phyloP scores from a whole-genome alignment of 768 basidiomycete genomes.

The Leccinum subtestaceum region DNA sequence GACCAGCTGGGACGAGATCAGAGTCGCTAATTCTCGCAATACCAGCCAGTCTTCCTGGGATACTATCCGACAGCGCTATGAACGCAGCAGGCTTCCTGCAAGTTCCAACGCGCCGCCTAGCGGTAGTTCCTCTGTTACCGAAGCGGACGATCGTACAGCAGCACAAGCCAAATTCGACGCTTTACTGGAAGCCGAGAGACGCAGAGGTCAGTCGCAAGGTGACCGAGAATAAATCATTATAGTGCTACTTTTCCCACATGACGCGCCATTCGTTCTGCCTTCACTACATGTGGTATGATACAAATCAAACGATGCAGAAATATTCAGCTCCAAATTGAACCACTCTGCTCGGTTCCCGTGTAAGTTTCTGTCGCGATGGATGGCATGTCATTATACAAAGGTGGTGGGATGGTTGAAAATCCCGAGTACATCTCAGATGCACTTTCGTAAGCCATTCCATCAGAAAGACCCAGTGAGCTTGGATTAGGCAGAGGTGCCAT shows the following conservation, averaged over 20 bases:
- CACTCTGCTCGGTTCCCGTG: constrained; percentile 5
- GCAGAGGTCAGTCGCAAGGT: constrained; percentile 26
- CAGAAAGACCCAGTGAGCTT: constrained; percentile 5
- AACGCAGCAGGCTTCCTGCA: constrained; percentile 30
- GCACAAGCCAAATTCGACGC: constrained; percentile 61
- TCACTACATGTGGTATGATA: constrained; percentile 6
- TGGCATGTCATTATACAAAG: constrained; percentile 5
- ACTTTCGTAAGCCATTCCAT: constrained; percentile 4
- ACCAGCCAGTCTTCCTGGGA: constrained; percentile 63
- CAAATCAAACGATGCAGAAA: constrained; percentile 5
- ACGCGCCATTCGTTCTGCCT: background rate
- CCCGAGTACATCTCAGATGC: constrained; percentile 11
- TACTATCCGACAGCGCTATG: constrained; percentile 56
- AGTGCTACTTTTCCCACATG: background rate
- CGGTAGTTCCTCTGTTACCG: constrained; percentile 7
- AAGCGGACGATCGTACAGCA: constrained; percentile 34
- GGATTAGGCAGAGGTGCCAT: constrained; percentile 32
- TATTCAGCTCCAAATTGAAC: constrained; percentile 9
- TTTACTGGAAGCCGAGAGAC: constrained; percentile 56
- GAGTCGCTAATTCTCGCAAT: constrained; percentile 47
- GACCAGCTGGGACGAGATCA: constrained; percentile 67
- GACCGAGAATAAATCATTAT: constrained; percentile 6
- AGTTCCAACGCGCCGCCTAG: constrained; percentile 4
- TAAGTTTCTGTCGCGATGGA: constrained; percentile 9
- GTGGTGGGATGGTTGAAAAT: constrained; percentile 2